Conservation (phyloP, 768 basidiomycete species). For the Mycena sanguinolenta region DNA sequence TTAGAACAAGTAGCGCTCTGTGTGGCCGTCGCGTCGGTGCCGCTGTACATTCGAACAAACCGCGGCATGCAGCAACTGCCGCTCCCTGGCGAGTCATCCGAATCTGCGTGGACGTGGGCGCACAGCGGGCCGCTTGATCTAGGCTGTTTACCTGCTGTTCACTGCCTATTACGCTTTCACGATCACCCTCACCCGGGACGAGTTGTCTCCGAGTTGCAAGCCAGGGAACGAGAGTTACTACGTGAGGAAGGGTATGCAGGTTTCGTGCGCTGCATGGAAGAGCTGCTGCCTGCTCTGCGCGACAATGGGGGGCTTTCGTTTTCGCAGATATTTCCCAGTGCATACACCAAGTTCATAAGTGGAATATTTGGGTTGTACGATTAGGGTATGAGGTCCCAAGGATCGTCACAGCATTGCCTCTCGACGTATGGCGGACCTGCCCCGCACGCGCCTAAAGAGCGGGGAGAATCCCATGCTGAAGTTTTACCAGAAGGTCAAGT, state of each 20-base stretch:
- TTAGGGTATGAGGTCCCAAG: no score
- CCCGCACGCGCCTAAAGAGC: constrained; percentile 76
- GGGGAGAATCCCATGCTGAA: constrained; percentile 92
- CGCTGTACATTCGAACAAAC: no score
- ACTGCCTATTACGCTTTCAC: not conserved
- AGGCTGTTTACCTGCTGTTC: not conserved
- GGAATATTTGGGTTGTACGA: no score
- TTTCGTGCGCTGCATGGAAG: constrained; percentile 1
- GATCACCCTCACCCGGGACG: not conserved
- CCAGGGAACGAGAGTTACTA: not conserved
- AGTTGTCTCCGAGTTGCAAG: no score
- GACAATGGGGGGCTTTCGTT: constrained; percentile 11
- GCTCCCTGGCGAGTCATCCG: not conserved
- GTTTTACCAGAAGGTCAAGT: constrained; percentile 94
- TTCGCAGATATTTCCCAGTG: not conserved
- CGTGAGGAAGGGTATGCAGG: not conserved
- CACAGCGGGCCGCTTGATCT: not conserved
- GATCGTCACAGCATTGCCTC: no score
- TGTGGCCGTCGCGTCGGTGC: not conserved
- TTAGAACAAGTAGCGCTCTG: not conserved
- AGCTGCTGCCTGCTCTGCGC: not conserved
- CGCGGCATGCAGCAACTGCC: no score
- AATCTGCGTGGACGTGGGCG: not conserved
- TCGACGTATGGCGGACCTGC: constrained; percentile 84
- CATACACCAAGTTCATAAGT: no score